These are phyloP conservation scores for Umbellularia californica DNA, from an alignment of 164 flowering plant species.

Conservation along the genomic window DNA sequence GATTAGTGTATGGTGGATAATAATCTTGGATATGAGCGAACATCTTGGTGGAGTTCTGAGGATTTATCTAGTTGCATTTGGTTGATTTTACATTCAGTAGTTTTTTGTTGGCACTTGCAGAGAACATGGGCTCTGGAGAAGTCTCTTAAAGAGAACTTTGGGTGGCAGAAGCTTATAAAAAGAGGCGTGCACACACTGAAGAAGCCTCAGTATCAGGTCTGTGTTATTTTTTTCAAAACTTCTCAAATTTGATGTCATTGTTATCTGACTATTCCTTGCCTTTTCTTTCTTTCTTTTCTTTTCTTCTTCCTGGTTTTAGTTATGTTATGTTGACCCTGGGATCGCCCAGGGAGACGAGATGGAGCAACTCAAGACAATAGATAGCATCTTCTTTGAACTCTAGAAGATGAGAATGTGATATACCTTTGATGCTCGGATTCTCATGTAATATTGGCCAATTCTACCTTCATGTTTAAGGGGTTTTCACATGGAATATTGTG, in stretches of 20 bases:
- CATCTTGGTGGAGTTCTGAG: no score
- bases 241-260: background rate
- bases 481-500: no score
- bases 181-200: constrained; percentile 80
- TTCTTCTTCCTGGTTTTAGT: constrained; percentile 30
- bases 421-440: background rate
- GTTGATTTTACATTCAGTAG: background rate
- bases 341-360: constrained; percentile 55
- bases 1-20: no score
- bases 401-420: constrained; percentile 1
- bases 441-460: background rate
- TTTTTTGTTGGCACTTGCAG: constrained; percentile 28
- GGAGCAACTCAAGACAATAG: constrained; percentile 65
- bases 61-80: background rate
- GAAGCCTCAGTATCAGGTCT: constrained; percentile 86
- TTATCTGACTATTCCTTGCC: background rate
- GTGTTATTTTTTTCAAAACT: constrained; percentile 1
- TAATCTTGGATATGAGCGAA: no score
- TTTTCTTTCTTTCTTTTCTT: background rate
- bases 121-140: constrained; percentile 58
- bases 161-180: constrained; percentile 81
- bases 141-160: constrained; percentile 49
- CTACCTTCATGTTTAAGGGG: background rate
- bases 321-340: constrained; percentile 71
- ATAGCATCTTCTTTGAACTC: constrained; percentile 29